Evolutionary conservation across 148 eudicot genomes (phyloP).

Genomic region (Dianthus caryophyllus): DNA sequence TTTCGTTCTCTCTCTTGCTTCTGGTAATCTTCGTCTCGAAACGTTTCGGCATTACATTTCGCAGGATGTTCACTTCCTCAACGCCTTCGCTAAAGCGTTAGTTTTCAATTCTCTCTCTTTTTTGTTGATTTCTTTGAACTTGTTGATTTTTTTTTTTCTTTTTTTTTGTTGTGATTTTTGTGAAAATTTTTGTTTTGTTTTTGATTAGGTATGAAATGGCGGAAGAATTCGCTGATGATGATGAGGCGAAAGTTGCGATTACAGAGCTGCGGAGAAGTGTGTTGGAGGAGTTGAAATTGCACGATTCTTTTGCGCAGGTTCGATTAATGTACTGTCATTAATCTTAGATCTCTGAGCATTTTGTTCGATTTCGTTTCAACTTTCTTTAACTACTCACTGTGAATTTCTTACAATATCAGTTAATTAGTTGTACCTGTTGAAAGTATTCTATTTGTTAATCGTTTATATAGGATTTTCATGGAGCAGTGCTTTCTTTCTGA

Average conservation of each 20-base stretch:
- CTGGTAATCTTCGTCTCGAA: conserved; percentile 52
- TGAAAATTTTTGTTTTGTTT: background rate
- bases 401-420: background rate
- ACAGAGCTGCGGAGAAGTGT: conserved; percentile 50
- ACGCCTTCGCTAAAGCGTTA: conserved; percentile 77
- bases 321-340: conserved; percentile 18
- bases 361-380: background rate
- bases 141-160: background rate
- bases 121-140: too few species aligned
- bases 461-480: too few species aligned
- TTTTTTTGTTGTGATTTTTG: background rate
- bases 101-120: conserved; percentile 12
- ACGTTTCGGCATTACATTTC: conserved; percentile 70
- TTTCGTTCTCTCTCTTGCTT: conserved; percentile 63
- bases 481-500: background rate
- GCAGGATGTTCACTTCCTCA: conserved; percentile 81
- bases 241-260: conserved; percentile 67
- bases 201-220: conserved; percentile 72
- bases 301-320: conserved; percentile 75
- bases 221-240: conserved; percentile 90
- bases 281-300: conserved; percentile 73
- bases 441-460: background rate
- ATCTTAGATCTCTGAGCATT: background rate
- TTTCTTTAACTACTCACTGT: background rate
- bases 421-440: background rate